Percentiles rank a stretch among this genome's conserved stretches.
Conservation (phyloP, 2,329 filamentous ascomycete species). For the Verticillium klebahnii region DNA sequence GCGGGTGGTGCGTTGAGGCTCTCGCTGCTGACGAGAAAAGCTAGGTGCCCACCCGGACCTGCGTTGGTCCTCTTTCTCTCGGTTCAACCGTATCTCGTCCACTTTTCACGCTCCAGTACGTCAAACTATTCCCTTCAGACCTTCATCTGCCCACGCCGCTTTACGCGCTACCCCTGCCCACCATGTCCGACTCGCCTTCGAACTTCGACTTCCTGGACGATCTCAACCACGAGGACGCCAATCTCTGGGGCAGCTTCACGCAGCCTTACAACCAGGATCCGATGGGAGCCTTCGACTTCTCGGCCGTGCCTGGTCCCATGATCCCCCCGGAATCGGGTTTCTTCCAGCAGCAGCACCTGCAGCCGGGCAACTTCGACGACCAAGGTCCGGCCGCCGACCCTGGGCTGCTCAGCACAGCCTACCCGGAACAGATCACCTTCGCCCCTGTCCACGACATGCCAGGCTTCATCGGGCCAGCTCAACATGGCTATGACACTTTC, state of each 20-base stretch:
- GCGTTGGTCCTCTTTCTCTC: neutral
- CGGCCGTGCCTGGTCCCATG: neutral
- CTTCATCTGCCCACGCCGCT: neutral
- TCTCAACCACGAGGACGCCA: neutral
- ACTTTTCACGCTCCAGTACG: slow-evolving; percentile 13
- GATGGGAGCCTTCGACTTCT: slow-evolving; percentile 7
- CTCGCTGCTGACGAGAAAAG: slow-evolving; percentile 3
- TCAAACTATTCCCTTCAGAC: neutral
- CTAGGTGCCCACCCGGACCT: neutral
- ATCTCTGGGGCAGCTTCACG: slow-evolving; percentile 6
- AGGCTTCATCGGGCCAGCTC: too few relatives aligned
- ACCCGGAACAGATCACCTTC: too few relatives aligned
- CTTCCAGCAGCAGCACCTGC: neutral
- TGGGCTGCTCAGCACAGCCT: too few relatives aligned
- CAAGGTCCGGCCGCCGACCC: too few relatives aligned
- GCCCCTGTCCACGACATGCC: too few relatives aligned
- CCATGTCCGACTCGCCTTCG: slow-evolving; percentile 19
- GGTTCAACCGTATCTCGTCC: slow-evolving; percentile 1
- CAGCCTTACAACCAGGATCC: neutral
- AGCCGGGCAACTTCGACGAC: too few relatives aligned
- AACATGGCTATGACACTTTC: too few relatives aligned
- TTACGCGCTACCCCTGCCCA: slow-evolving; percentile 1
- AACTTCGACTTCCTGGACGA: slow-evolving; percentile 6
- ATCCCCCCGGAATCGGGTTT: too few relatives aligned
- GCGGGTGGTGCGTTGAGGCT: neutral